phyloP scores from a whole-genome alignment of 495 filamentous ascomycete species.

The Cudoniella acicularis region DNA sequence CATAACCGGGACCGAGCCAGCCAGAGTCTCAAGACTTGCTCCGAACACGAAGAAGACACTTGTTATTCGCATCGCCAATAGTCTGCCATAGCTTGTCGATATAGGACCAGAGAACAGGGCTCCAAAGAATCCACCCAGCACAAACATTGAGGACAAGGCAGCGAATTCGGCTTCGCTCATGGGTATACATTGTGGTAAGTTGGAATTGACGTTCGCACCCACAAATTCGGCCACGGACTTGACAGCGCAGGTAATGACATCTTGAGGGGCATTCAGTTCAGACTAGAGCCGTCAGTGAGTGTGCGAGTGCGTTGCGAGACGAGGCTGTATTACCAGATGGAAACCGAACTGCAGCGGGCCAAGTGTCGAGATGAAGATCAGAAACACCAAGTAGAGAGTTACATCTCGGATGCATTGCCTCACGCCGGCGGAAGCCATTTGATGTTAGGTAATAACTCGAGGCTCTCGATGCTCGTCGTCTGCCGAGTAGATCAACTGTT shows the following conservation, averaged over 20 bases:
- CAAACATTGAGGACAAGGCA: slow-evolving; percentile 83
- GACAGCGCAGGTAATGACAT: slow-evolving; percentile 77
- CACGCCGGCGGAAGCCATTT: slow-evolving; percentile 22
- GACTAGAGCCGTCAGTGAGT: slow-evolving; percentile 49
- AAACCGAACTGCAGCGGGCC: slow-evolving; percentile 92
- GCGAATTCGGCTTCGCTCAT: slow-evolving; percentile 77
- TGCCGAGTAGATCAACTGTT: not conserved
- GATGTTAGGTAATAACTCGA: not conserved
- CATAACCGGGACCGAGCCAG: slow-evolving; percentile 63
- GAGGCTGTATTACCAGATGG: slow-evolving; percentile 64
- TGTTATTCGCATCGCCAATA: slow-evolving; percentile 65
- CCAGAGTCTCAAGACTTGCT: slow-evolving; percentile 67
- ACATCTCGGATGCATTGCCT: slow-evolving; percentile 33
- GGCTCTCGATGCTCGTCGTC: not conserved
- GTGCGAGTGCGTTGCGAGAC: not conserved
- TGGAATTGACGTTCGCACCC: slow-evolving; percentile 25
- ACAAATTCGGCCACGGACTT: slow-evolving; percentile 45
- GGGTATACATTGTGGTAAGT: slow-evolving; percentile 72
- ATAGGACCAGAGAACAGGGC: slow-evolving; percentile 74
- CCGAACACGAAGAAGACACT: slow-evolving; percentile 74
- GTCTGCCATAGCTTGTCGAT: slow-evolving; percentile 68
- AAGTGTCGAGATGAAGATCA: slow-evolving; percentile 59
- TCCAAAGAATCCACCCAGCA: slow-evolving; percentile 80
- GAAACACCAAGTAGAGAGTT: slow-evolving; percentile 61
- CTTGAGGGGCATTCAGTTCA: slow-evolving; percentile 91